These are phyloP conservation scores for Orbilia ellipsospora DNA, from an alignment of 2,329 filamentous ascomycete species.

Conservation along the genomic window DNA sequence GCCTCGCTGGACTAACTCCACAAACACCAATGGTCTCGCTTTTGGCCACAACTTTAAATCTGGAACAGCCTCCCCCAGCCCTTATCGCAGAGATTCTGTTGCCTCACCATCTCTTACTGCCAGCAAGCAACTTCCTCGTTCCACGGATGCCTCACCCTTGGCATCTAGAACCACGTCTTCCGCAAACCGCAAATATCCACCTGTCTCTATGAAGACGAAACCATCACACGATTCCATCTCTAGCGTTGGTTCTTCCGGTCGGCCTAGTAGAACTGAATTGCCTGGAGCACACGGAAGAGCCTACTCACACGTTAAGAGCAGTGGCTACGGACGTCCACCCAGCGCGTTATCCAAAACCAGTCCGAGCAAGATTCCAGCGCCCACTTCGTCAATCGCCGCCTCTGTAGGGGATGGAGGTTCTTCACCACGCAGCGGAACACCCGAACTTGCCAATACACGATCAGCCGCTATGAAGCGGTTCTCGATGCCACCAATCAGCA, in stretches of 20 bases:
- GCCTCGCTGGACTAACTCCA: constrained; percentile 78
- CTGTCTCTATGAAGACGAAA: constrained; percentile 38
- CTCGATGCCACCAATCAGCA: constrained; percentile 51
- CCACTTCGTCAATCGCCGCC: not conserved
- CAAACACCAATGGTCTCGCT: constrained; percentile 72
- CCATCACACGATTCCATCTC: constrained; percentile 49
- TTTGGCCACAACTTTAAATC: constrained; percentile 77
- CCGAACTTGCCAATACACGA: constrained; percentile 24
- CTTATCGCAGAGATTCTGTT: constrained; percentile 26
- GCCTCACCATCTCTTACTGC: constrained; percentile 15
- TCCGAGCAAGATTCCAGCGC: constrained; percentile 45
- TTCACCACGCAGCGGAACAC: constrained; percentile 22
- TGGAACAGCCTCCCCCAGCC: constrained; percentile 70
- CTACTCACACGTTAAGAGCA: constrained; percentile 47
- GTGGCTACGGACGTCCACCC: constrained; percentile 39
- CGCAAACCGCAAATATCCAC: constrained; percentile 39
- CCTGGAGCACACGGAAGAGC: constrained; percentile 14
- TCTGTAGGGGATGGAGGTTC: not conserved
- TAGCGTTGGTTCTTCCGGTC: constrained; percentile 25
- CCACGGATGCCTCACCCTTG: constrained; percentile 33
- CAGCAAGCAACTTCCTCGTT: constrained; percentile 32
- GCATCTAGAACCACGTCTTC: constrained; percentile 20
- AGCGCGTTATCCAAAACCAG: constrained; percentile 37
- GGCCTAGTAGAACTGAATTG: constrained; percentile 27
- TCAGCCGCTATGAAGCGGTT: constrained; percentile 34